phyloP scores from a whole-genome alignment of 768 basidiomycete species.

The Goffeauzyma gilvescens region DNA sequence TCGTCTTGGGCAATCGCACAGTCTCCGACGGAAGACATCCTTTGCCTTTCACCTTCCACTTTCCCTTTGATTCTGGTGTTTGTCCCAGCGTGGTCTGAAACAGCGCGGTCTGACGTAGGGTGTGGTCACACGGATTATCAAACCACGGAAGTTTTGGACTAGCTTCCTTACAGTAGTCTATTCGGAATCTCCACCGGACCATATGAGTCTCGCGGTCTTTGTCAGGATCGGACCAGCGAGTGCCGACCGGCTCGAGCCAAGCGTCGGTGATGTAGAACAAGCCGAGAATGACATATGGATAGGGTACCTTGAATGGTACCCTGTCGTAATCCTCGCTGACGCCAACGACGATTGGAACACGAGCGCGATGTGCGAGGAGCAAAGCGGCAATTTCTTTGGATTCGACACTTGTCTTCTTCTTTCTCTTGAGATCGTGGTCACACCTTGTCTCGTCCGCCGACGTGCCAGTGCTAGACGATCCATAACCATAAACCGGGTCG shows the following conservation, averaged over 20 bases:
- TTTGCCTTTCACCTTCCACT: conserved; percentile 9
- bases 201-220: not conserved
- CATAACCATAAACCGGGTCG: not conserved
- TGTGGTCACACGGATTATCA: conserved; percentile 4
- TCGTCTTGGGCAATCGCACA: not conserved
- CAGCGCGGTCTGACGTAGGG: no score
- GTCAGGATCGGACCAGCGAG: conserved; percentile 1
- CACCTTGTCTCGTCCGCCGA: not conserved
- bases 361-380: conserved; percentile 16
- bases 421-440: not conserved
- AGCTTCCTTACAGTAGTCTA: conserved; percentile 17
- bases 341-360: conserved; percentile 21
- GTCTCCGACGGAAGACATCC: conserved; percentile 8
- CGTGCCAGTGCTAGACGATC: not conserved
- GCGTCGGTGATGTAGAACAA: conserved; percentile 30
- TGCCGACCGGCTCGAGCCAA: conserved; percentile 13
- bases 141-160: conserved; percentile 15
- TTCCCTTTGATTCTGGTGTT: not conserved
- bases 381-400: conserved; percentile 18
- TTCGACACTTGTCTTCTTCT: no score
- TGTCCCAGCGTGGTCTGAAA: no score
- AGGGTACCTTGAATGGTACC: conserved; percentile 20
- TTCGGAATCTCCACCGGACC: conserved; percentile 25
- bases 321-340: conserved; percentile 22
- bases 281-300: conserved; percentile 22